phyloP scores from a whole-genome alignment of 1,139 yeast genomes.

The Ogataea hybrid region DNA sequence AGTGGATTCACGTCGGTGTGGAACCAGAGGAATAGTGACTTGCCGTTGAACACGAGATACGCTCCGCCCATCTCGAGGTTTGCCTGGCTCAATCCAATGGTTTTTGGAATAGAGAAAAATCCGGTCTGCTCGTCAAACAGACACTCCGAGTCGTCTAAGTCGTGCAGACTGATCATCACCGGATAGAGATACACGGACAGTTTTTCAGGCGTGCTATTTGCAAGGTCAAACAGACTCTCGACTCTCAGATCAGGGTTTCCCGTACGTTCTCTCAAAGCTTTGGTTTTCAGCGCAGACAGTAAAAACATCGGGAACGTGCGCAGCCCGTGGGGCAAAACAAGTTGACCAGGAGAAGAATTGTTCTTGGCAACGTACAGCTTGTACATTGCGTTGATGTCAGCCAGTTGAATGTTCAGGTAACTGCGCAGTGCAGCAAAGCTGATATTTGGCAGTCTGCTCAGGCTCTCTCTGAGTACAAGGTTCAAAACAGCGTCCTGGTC shows the following conservation, averaged over 20 bases:
- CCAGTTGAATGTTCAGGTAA: constrained; percentile 61
- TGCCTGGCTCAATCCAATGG: constrained; percentile 44
- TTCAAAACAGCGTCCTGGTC: constrained; percentile 80
- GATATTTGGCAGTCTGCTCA: constrained; percentile 58
- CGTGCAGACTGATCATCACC: constrained; percentile 71
- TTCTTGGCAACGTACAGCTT: constrained; percentile 54
- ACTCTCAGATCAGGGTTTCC: constrained; percentile 61
- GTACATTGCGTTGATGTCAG: constrained; percentile 76
- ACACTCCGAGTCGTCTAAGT: constrained; percentile 56
- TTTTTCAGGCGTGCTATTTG: constrained; percentile 55
- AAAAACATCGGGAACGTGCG: constrained; percentile 69
- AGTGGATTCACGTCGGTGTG: constrained; percentile 68
- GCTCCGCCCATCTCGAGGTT: constrained; percentile 69
- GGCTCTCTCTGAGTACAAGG: constrained; percentile 69
- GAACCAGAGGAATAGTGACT: constrained; percentile 60
- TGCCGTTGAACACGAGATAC: constrained; percentile 74
- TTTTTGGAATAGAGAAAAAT: constrained; percentile 50
- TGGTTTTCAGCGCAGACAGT: constrained; percentile 67
- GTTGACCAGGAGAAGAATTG: constrained; percentile 55
- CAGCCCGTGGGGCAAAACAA: constrained; percentile 80
- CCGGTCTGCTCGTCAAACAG: constrained; percentile 43
- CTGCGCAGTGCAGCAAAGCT: constrained; percentile 63
- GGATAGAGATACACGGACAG: constrained; percentile 76
- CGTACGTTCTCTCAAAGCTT: constrained; percentile 51
- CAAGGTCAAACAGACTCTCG: constrained; percentile 53